Percentiles rank a stretch among this genome's conserved stretches.
Evolutionary conservation across 2,329 filamentous ascomycete genomes (phyloP).

Genomic region (Zymoseptoria brevis): DNA sequence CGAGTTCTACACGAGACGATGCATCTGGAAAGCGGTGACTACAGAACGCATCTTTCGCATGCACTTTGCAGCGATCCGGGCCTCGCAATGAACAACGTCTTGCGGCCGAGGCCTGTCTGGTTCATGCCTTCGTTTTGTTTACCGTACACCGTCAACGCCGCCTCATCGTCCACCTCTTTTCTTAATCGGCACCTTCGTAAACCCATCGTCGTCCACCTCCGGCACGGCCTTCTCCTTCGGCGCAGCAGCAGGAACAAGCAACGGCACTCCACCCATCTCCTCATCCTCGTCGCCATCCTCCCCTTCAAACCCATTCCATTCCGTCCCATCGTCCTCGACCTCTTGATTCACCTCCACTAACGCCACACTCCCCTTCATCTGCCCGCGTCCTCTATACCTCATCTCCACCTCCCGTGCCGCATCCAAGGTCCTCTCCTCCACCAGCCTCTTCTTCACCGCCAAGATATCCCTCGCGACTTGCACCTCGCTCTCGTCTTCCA

Average conservation of each 20-base stretch:
- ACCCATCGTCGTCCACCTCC: constrained; percentile 35
- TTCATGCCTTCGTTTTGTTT: not conserved
- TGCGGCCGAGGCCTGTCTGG: not conserved
- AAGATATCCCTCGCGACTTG: constrained; percentile 68
- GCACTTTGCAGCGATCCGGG: no score
- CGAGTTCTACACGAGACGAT: no score
- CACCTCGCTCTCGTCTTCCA: constrained; percentile 80
- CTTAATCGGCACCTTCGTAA: constrained; percentile 33
- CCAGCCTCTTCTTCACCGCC: constrained; percentile 56
- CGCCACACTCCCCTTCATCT: constrained; percentile 52
- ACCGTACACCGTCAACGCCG: not conserved
- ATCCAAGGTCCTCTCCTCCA: constrained; percentile 62
- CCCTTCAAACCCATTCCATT: constrained; percentile 43
- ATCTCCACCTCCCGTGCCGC: constrained; percentile 72
- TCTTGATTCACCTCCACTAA: constrained; percentile 53
- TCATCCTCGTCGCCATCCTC: constrained; percentile 46
- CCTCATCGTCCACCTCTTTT: constrained; percentile 25
- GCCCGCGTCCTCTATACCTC: constrained; percentile 61
- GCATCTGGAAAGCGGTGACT: no score
- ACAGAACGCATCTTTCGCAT: no score
- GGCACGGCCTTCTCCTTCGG: constrained; percentile 54
- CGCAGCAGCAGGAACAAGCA: constrained; percentile 47
- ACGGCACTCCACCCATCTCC: constrained; percentile 54
- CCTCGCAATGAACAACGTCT: no score
- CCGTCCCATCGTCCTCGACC: constrained; percentile 41